These are phyloP conservation scores for Mycena vulgaris DNA, from an alignment of 768 basidiomycete species.

Conservation along the genomic window DNA sequence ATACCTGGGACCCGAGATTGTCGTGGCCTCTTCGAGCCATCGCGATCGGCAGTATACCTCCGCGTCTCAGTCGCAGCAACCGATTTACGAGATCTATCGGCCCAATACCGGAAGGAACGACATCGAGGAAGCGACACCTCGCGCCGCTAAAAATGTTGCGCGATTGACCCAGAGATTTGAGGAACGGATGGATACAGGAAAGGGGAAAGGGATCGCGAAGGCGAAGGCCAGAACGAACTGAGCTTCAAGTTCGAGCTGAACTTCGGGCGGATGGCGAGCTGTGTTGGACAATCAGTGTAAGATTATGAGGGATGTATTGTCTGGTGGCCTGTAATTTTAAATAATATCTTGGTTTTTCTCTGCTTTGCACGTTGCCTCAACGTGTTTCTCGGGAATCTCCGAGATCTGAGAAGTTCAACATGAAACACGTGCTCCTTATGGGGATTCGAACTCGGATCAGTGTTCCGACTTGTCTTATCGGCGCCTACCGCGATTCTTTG, in stretches of 20 bases:
- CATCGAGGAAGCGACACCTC: not conserved
- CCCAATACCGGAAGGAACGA: not conserved
- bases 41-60: not conserved
- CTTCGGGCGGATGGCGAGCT: not conserved
- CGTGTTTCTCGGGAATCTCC: constrained; percentile 7
- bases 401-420: not conserved
- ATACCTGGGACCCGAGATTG: constrained; percentile 6
- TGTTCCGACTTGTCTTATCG: not conserved
- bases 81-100: constrained; percentile 11
- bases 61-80: not conserved
- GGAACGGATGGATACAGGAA: not conserved
- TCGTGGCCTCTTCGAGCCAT: not conserved
- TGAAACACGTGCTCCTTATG: not conserved
- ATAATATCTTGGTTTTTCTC: not conserved
- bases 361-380: constrained; percentile 18
- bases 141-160: not conserved
- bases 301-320: not conserved
- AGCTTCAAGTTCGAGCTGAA: too few relatives aligned
- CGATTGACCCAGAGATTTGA: constrained; percentile 10
- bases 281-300: not conserved
- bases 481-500: not conserved
- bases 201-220: constrained; percentile 1
- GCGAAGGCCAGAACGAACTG: not conserved
- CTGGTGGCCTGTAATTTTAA: too few relatives aligned
- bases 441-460: not conserved